Evolutionary conservation across 1,284 basidiomycete species (phyloP).

Genomic region (Ustilago lituana): DNA sequence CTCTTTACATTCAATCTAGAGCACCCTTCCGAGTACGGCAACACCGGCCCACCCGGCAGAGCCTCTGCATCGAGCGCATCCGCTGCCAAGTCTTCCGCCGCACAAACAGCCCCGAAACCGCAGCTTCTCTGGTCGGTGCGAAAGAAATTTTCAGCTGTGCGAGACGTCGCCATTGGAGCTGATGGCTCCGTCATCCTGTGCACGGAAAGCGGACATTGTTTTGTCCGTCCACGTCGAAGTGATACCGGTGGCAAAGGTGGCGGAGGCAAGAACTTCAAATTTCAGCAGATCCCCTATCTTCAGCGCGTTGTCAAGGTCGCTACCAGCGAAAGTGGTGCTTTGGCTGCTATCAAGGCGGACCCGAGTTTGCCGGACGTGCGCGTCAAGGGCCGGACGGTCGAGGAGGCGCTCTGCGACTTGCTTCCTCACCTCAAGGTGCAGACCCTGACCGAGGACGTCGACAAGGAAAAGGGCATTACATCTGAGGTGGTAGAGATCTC

Average conservation of each 20-base stretch:
- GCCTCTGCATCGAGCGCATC: constrained; percentile 9
- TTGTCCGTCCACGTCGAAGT: constrained; percentile 70
- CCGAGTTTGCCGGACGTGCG: constrained; percentile 74
- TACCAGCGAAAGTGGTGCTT: constrained; percentile 87
- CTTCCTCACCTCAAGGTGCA: constrained; percentile 58
- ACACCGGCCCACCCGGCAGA: constrained; percentile 11
- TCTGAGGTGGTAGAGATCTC: constrained; percentile 48
- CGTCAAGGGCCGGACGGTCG: constrained; percentile 74
- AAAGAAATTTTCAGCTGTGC: constrained; percentile 80
- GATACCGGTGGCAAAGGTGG: constrained; percentile 40
- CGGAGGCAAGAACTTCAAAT: constrained; percentile 70
- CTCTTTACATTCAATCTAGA: constrained; percentile 81
- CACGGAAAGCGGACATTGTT: constrained; percentile 94
- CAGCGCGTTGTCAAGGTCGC: constrained; percentile 86
- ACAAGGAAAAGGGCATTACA: constrained; percentile 44
- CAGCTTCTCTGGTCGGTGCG: constrained; percentile 91
- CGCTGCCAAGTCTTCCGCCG: constrained; percentile 23
- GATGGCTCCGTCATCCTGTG: constrained; percentile 91
- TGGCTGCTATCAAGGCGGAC: constrained; percentile 84
- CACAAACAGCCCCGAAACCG: constrained; percentile 71
- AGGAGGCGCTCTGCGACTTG: constrained; percentile 74
- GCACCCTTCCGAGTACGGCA: constrained; percentile 62
- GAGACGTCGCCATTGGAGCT: constrained; percentile 87
- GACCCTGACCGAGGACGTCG: constrained; percentile 29
- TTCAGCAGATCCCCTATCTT: constrained; percentile 80